Conservation (phyloP, 495 filamentous ascomycete genomes). For the Parachaetomium inaequale region DNA sequence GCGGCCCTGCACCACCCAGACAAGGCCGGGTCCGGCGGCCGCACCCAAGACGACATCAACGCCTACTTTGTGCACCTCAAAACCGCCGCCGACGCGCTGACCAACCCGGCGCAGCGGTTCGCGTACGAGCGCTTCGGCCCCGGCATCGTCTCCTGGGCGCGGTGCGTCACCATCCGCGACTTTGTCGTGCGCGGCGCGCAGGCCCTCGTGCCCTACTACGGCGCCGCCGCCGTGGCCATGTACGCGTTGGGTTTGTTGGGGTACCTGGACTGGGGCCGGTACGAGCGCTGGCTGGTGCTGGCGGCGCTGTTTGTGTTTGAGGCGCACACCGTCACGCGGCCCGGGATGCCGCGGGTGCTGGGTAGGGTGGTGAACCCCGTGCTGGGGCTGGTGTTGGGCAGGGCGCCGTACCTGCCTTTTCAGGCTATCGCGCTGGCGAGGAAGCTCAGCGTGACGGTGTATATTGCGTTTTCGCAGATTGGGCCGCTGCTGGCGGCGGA, state of each 20-base stretch:
- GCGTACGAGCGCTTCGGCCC: constrained; percentile 93
- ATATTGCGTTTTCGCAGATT: constrained; percentile 87
- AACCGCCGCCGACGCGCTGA: constrained; percentile 76
- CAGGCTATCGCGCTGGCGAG: constrained; percentile 76
- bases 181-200: constrained; percentile 63
- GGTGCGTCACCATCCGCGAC: constrained; percentile 68
- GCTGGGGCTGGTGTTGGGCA: constrained; percentile 41
- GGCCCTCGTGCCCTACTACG: constrained; percentile 61
- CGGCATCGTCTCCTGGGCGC: constrained; percentile 56
- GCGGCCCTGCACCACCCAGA: constrained; percentile 87
- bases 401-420: constrained; percentile 74
- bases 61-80: constrained; percentile 77
- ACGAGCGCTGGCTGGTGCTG: constrained; percentile 85
- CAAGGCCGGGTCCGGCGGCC: constrained; percentile 47
- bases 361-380: constrained; percentile 61
- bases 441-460: constrained; percentile 71
- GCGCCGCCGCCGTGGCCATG: constrained; percentile 56
- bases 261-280: constrained; percentile 79
- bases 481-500: constrained; percentile 55
- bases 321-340: constrained; percentile 65
- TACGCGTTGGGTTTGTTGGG: constrained; percentile 68
- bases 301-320: constrained; percentile 68
- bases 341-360: constrained; percentile 54
- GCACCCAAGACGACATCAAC: constrained; percentile 30
- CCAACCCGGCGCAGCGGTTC: constrained; percentile 74